These are phyloP conservation scores for Coleophoma crateriformis DNA, from an alignment of 2,329 filamentous ascomycete genomes.

Conservation along the genomic window DNA sequence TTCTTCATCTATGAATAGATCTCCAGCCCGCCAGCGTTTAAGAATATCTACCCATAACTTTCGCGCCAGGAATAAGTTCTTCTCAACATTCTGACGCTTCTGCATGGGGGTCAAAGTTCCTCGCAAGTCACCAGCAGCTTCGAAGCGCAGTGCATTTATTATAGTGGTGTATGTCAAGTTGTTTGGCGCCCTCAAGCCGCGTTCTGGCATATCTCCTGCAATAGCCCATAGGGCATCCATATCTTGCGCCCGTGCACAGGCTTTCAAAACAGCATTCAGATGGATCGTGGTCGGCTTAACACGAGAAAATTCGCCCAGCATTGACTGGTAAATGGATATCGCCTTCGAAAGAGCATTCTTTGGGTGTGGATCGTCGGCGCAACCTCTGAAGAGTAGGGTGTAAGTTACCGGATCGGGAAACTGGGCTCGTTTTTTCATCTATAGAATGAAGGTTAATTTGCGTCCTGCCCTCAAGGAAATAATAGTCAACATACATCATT, in stretches of 20 bases:
- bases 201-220: slow-evolving; percentile 63
- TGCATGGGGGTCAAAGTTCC: slow-evolving; percentile 20
- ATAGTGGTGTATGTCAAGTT: slow-evolving; percentile 75
- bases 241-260: slow-evolving; percentile 70
- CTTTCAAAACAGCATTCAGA: slow-evolving; percentile 79
- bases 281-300: slow-evolving; percentile 75
- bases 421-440: slow-evolving; percentile 94
- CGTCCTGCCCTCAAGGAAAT: background rate
- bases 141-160: slow-evolving; percentile 64
- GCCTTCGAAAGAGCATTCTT: slow-evolving; percentile 61
- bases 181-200: slow-evolving; percentile 59
- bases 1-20: slow-evolving; percentile 68
- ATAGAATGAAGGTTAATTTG: slow-evolving; percentile 5
- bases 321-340: slow-evolving; percentile 69
- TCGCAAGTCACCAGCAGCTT: slow-evolving; percentile 26
- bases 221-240: slow-evolving; percentile 78
- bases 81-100: slow-evolving; percentile 27
- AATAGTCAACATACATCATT: slow-evolving; percentile 63
- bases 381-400: slow-evolving; percentile 74
- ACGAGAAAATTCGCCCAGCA: slow-evolving; percentile 56
- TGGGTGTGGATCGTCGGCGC: slow-evolving; percentile 54
- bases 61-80: slow-evolving; percentile 60
- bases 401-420: slow-evolving; percentile 78
- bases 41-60: slow-evolving; percentile 78
- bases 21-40: slow-evolving; percentile 66